phyloP scores from a whole-genome alignment of 2,329 filamentous ascomycete species.

The Alternaria novae-zelandiae region DNA sequence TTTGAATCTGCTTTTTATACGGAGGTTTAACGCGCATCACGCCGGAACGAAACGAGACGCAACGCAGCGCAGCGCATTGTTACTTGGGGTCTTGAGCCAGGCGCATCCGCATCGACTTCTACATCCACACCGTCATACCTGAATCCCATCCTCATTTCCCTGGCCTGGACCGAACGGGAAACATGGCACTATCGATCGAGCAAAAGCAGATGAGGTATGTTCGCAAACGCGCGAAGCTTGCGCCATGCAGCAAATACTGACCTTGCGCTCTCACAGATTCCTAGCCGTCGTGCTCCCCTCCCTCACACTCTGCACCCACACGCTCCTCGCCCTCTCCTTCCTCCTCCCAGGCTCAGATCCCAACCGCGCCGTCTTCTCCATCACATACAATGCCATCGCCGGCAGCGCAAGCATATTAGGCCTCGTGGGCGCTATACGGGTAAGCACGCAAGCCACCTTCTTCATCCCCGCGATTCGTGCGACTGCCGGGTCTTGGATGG shows the following conservation, averaged over 20 bases:
- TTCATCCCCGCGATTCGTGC: background rate
- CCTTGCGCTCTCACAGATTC: conserved; percentile 20
- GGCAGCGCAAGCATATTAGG: conserved; percentile 50
- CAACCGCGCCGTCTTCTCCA: conserved; percentile 40
- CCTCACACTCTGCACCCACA: conserved; percentile 35
- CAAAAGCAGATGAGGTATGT: conserved; percentile 16
- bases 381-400: conserved; percentile 50
- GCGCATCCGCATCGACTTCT: background rate
- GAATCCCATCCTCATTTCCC: background rate
- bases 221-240: background rate
- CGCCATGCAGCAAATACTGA: background rate
- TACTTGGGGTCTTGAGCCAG: background rate
- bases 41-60: background rate
- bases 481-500: background rate
- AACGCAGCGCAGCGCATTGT: background rate
- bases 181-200: conserved; percentile 6
- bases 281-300: conserved; percentile 36
- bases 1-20: background rate
- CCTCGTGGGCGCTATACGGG: conserved; percentile 52
- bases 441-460: conserved; percentile 29
- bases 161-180: background rate
- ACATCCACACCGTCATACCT: background rate
- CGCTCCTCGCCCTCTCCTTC: conserved; percentile 32
- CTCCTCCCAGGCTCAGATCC: conserved; percentile 31
- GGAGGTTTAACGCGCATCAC: background rate